Base-by-base conservation (phyloP, 2,329 filamentous ascomycete genomes). In the Talaromyces sp. region DNA sequence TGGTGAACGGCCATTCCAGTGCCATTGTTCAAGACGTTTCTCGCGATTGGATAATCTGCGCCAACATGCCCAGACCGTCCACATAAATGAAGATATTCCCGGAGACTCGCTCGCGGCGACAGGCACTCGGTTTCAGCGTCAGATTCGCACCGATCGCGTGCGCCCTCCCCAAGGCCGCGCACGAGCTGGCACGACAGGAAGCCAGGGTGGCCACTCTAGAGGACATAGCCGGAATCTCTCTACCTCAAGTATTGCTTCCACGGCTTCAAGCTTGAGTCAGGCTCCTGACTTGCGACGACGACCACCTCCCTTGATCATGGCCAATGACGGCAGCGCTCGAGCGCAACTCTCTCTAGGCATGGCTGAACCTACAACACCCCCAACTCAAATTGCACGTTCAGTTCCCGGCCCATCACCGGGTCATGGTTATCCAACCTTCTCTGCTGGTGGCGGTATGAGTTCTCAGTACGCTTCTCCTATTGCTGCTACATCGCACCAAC, bases 21-120 rank as follows among this genome's bases (percentile, higher is more conserved):
- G 95, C 71, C 95, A 98, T 77, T 99, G 95, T 78, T 92, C 90
- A 2, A 88, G 95, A 60, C 88, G 93, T 64, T 99, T 99, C 76
- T 98, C 95, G 10, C 88, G 94, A 58, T 85, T 98, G 54, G 94
- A 99, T 77, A 99, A 99, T 74, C 82, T 99, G 61, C 88, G 95
- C 66, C 95, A 99, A 76, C 95, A 99, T 83, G 95, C 95, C 53
- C 93, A 97, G 77, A 98, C 95, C 0, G 95, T 99, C 0, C 95
- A 99, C 76, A 91, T 96, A 65, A 97, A 98, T 76, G 95, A 98
- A 76, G 93, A 97, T 65, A 99, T 99, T 38, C 95, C 95, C 3
- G 88, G 89, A 47, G 93, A 97, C 76, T 98, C 95, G 1, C 85
- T 98, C 22, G 95, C 95, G 17, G 95, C 94, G 3, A 95, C 92